Percentiles rank a stretch among this genome's conserved stretches.
These are phyloP conservation scores for Nadsonia fulvescens DNA, from an alignment of 805 yeast species.

Conservation along the genomic window DNA sequence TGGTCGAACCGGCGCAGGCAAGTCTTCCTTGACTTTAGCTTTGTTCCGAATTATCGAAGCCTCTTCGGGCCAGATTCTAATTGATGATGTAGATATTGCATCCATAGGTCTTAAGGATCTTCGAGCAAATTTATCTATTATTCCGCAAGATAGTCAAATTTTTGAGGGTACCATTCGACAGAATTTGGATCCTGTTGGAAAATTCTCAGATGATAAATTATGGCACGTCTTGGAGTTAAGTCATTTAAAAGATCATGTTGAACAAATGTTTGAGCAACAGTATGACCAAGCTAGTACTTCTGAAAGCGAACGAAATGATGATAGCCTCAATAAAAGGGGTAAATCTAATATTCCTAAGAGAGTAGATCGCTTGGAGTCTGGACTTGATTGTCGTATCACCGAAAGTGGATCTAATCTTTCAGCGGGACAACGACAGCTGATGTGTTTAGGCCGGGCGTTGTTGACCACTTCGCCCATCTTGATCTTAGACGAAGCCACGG, in stretches of 20 bases:
- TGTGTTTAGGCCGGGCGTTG: slow-evolving; percentile 61
- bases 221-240: slow-evolving; percentile 36
- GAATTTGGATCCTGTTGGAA: slow-evolving; percentile 42
- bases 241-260: slow-evolving; percentile 34
- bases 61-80: slow-evolving; percentile 28
- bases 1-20: slow-evolving; percentile 81
- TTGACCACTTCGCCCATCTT: slow-evolving; percentile 46
- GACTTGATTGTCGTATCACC: slow-evolving; percentile 31
- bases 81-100: slow-evolving; percentile 37
- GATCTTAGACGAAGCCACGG: slow-evolving; percentile 62
- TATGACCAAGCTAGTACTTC: no score
- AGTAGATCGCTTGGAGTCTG: no score
- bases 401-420: slow-evolving; percentile 65
- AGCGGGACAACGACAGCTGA: slow-evolving; percentile 62
- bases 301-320: no score
- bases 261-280: no score
- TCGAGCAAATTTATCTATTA: slow-evolving; percentile 37
- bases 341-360: no score
- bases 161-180: slow-evolving; percentile 41
- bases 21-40: slow-evolving; percentile 62
- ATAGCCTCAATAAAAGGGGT: no score
- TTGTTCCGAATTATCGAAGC: slow-evolving; percentile 40
- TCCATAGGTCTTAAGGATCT: slow-evolving; percentile 33
- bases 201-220: slow-evolving; percentile 29
- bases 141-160: slow-evolving; percentile 51